Evolutionary conservation across 352 stramenopile species (phyloP), one percentile per base, ranked within the genome.

Genomic region (Globisporangium orthogonon): DNA sequence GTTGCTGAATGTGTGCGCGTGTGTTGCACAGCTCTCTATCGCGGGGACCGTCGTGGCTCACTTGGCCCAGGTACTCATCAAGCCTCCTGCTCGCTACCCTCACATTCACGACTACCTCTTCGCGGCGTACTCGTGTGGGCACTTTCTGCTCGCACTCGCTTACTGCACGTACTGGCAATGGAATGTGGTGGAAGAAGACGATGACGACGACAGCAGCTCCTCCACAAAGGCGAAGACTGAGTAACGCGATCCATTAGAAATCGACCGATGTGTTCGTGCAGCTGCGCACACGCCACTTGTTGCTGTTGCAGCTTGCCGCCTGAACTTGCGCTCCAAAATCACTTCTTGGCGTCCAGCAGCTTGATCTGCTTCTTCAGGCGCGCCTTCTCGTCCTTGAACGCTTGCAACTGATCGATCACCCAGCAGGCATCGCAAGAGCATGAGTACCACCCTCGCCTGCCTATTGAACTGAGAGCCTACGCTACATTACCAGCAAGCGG

Each of bases 91-190:
- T 23, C 76, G 70, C 47, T 91, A 91, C 46, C 85, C 85, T 0
- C 83, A 95, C 62, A 84, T 93, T 63, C 83, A 92, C 61, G 83
- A 95, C 67, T 95, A 93, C 61, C 54, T 89, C 18, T 93, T 95
- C 56, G 83, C 83, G 29, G 67, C 72, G 17, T 93, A 89, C 59
- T 89, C 85, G 29, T 95, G 85, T 58, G 69, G 62, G 7, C 81
- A 93, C 62, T 93, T 95, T 39, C 28, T 88, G 33, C 54, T 91
- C 23, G 56, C 78, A n/a, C 76, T 93, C 10, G 65, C 40, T 0
- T 95, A 92, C 67, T 79, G 84, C 51, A 91, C 83, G 17, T 90
- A 85, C 60, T 95, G 85, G 85, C 85, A 95, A 41, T 93, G 83
- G 82, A 92, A 74, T 31, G 56, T 58, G 7, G 44, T 61, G 23